Base-by-base conservation (phyloP, 1,139 yeast genomes). In the Diutina rugosa region DNA sequence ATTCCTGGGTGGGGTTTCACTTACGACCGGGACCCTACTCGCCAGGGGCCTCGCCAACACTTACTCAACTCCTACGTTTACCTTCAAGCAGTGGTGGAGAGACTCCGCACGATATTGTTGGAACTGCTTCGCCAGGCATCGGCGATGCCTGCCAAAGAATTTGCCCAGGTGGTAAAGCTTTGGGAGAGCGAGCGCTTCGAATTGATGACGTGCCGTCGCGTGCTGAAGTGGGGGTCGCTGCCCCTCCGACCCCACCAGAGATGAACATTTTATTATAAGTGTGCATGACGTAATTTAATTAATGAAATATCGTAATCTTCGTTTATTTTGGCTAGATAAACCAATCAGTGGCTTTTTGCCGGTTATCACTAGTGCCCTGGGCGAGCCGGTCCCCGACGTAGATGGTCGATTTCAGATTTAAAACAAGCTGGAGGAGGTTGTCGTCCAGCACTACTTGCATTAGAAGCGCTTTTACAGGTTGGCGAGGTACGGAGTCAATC, bases 361-460 rank as follows among this genome's bases (percentile, higher is more conserved):
- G 9, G 4, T 32, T 32, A 10, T 32, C 35, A 32, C 9, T 10
- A 32, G 9, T 32, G 35, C 35, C 10, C 12, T 32, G 9, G 35
- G 9, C 12, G 9, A 10, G 12, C 35, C 12, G 35, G 7, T 32
- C 35, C 12, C 35, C 35, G 12, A 8, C 12, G 35, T 8, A 32
- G 12, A 10, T 32, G 35, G 35, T 32, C 10, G 35, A 32, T 32
- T 62, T 57, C 54, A 67, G 69, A 56, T 74, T 72, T 21, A 75
- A 59, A 5, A 71, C 61, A 26, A 75, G 64, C 59, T 64, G 63
- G 29, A 18, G 58, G 56, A 58, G 60, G 32, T 58, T 59, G 8
- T 58, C 51, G n/a, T 58, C 61, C 41, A 71, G 62, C 55, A 77
- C 76, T 14, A 85, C 67, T 65, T 88, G 90, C 51, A 87, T 66